Base-by-base conservation (phyloP, 257 asterid genomes). In the Rehmannia glutinosa region DNA sequence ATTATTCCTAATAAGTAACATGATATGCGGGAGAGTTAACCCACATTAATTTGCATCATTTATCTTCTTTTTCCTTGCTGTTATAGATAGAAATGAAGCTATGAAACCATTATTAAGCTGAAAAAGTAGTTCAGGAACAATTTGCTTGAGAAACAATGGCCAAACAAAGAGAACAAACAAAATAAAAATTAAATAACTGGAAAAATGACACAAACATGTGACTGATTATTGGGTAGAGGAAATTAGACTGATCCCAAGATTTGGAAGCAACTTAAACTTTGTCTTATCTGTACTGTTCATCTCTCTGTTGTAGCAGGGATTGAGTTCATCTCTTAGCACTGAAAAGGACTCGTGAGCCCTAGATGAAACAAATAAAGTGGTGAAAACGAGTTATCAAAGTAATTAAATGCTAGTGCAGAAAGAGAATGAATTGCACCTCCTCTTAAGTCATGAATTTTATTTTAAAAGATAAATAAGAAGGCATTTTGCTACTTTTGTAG, bases 291-390 rank as follows among this genome's bases (percentile, higher is more conserved):
- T 50, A 50, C 71, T 50, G 51, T 23, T 49, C 61, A 54, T 54
- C 41, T 54, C 12, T 55, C 53, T 52, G 41, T 58, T n/a, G n/a
- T n/a, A n/a, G 58, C 30, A 43, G 43, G 27, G 24, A 9, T 28
- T 17, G 21, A 24, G 41, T 62, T 41, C 30, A 41, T 41, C 68
- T 7, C 23, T 13, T 12, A 10, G 42, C 51, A 3, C 50, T 61
- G 73, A 62, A 66, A 78, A 30, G 60, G 75, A 4, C 67, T 20
- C 35, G 54, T 56, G 52, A 68, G 50, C 70, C 64, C 49, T 45
- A 30, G 45, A 47, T 42, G 55, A 76, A 53, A 61, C 59, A 20
- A 62, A 19, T 68, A 51, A 69, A 66, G 27, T 7, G 42, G 32
- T 53, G 53, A 66, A 66, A 67, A 46, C 5, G 64, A 67, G 45